These are phyloP conservation scores for Dipteronia dyeriana DNA, from an alignment of 345 rosid species.

Conservation along the genomic window DNA sequence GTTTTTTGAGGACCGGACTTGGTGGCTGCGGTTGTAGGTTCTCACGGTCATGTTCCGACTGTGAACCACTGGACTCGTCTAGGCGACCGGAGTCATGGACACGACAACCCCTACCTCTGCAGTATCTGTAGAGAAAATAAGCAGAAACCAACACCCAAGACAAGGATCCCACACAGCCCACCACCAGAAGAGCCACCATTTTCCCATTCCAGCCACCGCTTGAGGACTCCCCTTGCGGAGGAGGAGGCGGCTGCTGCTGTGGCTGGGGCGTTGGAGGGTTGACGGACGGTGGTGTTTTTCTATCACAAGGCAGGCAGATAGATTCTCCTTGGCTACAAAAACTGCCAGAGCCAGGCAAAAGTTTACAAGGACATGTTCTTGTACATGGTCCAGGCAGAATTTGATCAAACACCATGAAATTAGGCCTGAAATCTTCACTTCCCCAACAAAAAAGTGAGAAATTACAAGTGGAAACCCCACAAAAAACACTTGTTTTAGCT, in stretches of 20 bases:
- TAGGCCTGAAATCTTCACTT: conserved; percentile 29
- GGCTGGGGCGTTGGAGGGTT: background rate
- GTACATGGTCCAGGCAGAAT: conserved; percentile 63
- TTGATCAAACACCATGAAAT: conserved; percentile 34
- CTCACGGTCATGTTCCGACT: conserved; percentile 3
- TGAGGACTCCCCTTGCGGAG: background rate
- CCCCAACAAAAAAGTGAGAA: conserved; percentile 75
- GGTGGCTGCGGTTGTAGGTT: background rate
- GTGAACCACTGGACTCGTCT: conserved; percentile 35
- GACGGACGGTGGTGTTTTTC: background rate
- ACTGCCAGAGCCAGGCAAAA: conserved; percentile 20
- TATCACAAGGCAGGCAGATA: conserved; percentile 28
- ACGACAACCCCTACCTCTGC: conserved; percentile 49
- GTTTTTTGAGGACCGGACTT: conserved; percentile 45
- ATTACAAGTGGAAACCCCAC: conserved; percentile 42
- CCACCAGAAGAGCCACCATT: conserved; percentile 52
- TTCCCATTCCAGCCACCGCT: conserved; percentile 37
- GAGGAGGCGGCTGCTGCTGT: conserved; percentile 4
- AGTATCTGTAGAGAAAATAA: conserved; percentile 44
- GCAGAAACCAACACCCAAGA: conserved; percentile 34
- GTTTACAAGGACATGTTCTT: conserved; percentile 37
- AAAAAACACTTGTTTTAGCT: conserved; percentile 60
- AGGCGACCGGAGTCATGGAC: conserved; percentile 75
- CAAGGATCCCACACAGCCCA: conserved; percentile 65
- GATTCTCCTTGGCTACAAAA: conserved; percentile 33